Evolutionary conservation across 2,329 filamentous ascomycete genomes (phyloP).

Genomic region (Chaetomium sp.): DNA sequence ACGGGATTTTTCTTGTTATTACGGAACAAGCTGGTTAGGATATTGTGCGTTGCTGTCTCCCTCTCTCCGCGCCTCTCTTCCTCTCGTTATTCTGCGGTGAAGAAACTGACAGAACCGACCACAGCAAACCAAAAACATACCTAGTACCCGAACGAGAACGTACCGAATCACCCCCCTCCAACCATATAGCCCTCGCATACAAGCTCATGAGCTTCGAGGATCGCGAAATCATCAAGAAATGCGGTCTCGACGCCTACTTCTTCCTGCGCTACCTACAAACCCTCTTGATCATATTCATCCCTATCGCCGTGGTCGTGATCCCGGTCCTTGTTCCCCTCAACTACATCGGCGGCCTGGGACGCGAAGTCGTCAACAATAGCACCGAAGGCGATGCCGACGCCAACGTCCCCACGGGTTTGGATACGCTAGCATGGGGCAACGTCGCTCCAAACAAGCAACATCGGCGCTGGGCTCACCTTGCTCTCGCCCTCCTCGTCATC

Average conservation of each 20-base stretch:
- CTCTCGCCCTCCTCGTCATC: slow-evolving; percentile 77
- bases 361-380: slow-evolving; percentile 49
- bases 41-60: slow-evolving; percentile 64
- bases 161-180: slow-evolving; percentile 69
- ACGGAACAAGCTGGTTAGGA: slow-evolving; percentile 75
- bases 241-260: slow-evolving; percentile 94
- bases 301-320: slow-evolving; percentile 74
- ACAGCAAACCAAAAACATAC: slow-evolving; percentile 79
- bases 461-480: slow-evolving; percentile 81
- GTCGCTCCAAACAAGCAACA: slow-evolving; percentile 65
- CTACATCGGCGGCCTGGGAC: slow-evolving; percentile 68
- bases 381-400: slow-evolving; percentile 45
- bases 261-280: slow-evolving; percentile 82
- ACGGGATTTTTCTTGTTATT: slow-evolving; percentile 73
- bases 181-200: slow-evolving; percentile 55
- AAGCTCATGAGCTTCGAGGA: slow-evolving; percentile 69
- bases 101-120: slow-evolving; percentile 18
- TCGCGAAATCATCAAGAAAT: slow-evolving; percentile 89
- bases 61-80: background rate
- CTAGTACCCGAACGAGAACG: slow-evolving; percentile 83
- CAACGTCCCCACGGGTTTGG: slow-evolving; percentile 64
- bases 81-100: background rate
- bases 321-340: slow-evolving; percentile 89
- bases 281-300: slow-evolving; percentile 88
- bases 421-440: slow-evolving; percentile 86